Percentiles rank a stretch among this genome's conserved stretches.
phyloP scores from a whole-genome alignment of 331 rosid genomes.

The Spiraea crenata region DNA sequence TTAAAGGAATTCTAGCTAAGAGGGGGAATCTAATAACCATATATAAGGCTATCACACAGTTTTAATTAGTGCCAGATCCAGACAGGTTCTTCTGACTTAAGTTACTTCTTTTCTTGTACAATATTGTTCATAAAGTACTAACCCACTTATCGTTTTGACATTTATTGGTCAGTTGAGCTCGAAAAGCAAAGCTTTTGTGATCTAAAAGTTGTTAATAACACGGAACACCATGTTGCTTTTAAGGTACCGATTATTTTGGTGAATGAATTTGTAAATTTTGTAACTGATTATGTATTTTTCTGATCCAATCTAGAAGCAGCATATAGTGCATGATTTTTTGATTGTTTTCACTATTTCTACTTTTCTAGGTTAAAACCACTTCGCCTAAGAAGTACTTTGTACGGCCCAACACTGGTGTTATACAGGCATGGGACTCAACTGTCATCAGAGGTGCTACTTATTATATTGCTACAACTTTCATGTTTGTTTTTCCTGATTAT shows the following conservation, averaged over 20 bases:
- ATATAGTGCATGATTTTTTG: constrained; percentile 7
- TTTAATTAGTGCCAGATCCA: not conserved
- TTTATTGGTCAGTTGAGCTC: constrained; percentile 71
- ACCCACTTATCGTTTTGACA: constrained; percentile 21
- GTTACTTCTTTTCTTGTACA: constrained; percentile 5
- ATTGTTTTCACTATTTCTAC: constrained; percentile 1
- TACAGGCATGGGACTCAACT: constrained; percentile 85
- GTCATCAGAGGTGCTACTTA: constrained; percentile 73
- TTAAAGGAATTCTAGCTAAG: not conserved
- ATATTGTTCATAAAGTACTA: constrained; percentile 11
- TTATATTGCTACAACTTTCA: constrained; percentile 6
- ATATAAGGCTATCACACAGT: not conserved
- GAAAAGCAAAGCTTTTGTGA: constrained; percentile 86
- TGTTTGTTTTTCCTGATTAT: not conserved
- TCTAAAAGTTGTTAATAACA: constrained; percentile 75
- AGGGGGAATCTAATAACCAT: not conserved
- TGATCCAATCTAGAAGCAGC: not conserved
- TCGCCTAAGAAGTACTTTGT: constrained; percentile 96
- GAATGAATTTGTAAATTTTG: not conserved
- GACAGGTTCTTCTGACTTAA: not conserved
- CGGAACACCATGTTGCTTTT: constrained; percentile 77
- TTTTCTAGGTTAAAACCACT: constrained; percentile 89
- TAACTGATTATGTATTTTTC: constrained; percentile 15
- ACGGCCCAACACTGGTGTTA: constrained; percentile 86
- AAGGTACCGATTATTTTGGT: constrained; percentile 48